Evolutionary conservation across 192 early-diverging fungal species (phyloP).

Genomic region (Globomyces pollinis-pini): DNA sequence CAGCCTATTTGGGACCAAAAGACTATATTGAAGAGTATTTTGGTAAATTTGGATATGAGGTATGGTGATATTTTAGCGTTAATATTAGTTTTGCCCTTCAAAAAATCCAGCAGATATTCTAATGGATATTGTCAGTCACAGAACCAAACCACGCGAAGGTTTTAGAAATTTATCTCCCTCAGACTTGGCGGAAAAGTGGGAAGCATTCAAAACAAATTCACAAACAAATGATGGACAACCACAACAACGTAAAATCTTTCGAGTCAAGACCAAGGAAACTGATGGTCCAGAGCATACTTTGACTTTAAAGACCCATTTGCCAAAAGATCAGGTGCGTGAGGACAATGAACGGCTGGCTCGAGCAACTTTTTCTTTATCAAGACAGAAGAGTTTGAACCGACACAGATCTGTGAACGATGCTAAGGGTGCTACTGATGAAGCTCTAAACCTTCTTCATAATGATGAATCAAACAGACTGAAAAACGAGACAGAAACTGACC

Average conservation of each 20-base stretch:
- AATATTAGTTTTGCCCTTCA: background rate
- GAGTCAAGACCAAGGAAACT: background rate
- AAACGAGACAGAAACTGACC: too few species aligned
- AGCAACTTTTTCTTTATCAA: too few species aligned
- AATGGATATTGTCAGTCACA: conserved; percentile 42
- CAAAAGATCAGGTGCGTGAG: background rate
- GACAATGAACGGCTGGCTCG: background rate
- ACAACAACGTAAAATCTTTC: too few species aligned
- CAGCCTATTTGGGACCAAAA: conserved; percentile 67
- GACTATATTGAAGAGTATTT: conserved; percentile 19
- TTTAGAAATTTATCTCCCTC: background rate
- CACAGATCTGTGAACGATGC: too few species aligned
- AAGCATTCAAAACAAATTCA: background rate
- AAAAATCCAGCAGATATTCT: conserved; percentile 20
- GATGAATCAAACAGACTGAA: too few species aligned
- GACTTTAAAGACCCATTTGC: background rate
- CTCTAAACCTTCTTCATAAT: too few species aligned
- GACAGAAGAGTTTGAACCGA: too few species aligned
- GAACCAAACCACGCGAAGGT: conserved; percentile 12
- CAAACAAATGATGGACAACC: background rate
- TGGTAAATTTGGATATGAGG: conserved; percentile 24
- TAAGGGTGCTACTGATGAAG: too few species aligned
- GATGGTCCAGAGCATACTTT: background rate
- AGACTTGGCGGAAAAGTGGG: conserved; percentile 10
- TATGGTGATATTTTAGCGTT: background rate